Evolutionary conservation across 1,284 basidiomycete species (phyloP).

Genomic region (Takashimella koratensis): DNA sequence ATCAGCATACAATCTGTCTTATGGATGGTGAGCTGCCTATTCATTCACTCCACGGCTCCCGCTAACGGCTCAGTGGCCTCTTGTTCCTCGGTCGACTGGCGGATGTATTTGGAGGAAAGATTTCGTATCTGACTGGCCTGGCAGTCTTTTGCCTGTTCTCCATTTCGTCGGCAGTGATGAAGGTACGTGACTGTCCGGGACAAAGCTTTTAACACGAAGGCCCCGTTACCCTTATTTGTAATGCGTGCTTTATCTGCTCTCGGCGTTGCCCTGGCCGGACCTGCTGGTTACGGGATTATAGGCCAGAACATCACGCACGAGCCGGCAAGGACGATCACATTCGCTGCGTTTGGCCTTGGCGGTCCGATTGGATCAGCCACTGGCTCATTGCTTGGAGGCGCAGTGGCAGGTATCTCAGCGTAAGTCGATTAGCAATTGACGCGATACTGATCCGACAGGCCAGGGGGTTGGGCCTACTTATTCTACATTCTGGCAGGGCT

Average conservation of each 20-base stretch:
- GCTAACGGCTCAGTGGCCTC: too few relatives aligned
- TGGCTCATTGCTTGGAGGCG: conserved; percentile 13
- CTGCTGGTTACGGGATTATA: conserved; percentile 14
- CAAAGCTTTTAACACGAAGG: too few relatives aligned
- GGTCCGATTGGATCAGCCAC: conserved; percentile 13
- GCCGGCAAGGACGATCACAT: conserved; percentile 11
- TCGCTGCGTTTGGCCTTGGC: conserved; percentile 14
- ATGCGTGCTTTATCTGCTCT: conserved; percentile 12
- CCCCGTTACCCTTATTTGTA: conserved; percentile 8
- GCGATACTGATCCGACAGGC: neutral
- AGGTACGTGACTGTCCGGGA: too few relatives aligned
- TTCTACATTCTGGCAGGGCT: conserved; percentile 22
- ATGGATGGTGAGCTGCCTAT: too few relatives aligned
- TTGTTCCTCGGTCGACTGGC: too few relatives aligned
- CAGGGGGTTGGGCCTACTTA: conserved; percentile 16
- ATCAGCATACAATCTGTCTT: too few relatives aligned
- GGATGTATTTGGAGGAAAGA: too few relatives aligned
- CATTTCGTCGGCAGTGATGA: too few relatives aligned
- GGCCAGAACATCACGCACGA: conserved; percentile 8
- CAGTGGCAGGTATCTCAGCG: conserved; percentile 9
- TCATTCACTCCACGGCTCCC: too few relatives aligned
- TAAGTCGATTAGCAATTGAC: neutral
- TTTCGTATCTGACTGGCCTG: too few relatives aligned
- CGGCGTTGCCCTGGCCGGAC: conserved; percentile 7
- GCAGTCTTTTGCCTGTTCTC: too few relatives aligned